Evolutionary conservation across 2,329 filamentous ascomycete genomes (phyloP), one percentile per base, ranked within the genome.

Genomic region (Calonectria leucothoes): DNA sequence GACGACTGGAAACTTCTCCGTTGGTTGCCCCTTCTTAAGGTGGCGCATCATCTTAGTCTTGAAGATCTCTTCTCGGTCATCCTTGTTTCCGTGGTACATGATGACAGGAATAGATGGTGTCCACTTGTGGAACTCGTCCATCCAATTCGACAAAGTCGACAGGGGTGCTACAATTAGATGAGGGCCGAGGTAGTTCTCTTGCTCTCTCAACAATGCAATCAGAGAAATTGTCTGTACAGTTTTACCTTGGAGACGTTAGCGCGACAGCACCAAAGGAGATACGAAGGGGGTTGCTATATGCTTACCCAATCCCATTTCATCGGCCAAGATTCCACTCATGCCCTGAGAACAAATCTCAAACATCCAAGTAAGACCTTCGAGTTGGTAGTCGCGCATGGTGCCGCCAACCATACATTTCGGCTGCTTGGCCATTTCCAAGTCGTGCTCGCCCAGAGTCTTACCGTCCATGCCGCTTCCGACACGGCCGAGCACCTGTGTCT

Each of bases 301-400:
- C 87, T 72, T 80, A 90, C 91, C 91, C 7, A 98, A 85, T 0
- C 96, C 96, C 96, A 98, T 98, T 83, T 98, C 96, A 79, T 98
- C 96, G 0, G 96, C 96, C 37, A 98, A 83, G 71, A 98, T 98
- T 1, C 96, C 96, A 77, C 95, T 97, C 83, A 98, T 91, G 14
- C 96, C 96, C 80, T 98, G 97, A 2, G 89, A 85, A 70, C 89
- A 91, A 67, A 92, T 90, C 87, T 98, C 95, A 79, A 94, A 98
- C 87, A 99, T 93, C 97, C 97, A 99, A 0, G 98, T 97, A 1
- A 99, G 84, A 0, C 97, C 97, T 82, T 98, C 96, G 0, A 99
- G 86, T 80, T 99, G 97, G 81, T 99, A 99, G 75, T 94, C 94
- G 23, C 96, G 90, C 96, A 99, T 98, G 5, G 93, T 93, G 1